A percentile compares a stretch with the other conserved stretches of the same genome.
These are phyloP conservation scores for Rhynchospora tenuis DNA, from an alignment of 176 grass and related monocot genomes.

Conservation along the genomic window DNA sequence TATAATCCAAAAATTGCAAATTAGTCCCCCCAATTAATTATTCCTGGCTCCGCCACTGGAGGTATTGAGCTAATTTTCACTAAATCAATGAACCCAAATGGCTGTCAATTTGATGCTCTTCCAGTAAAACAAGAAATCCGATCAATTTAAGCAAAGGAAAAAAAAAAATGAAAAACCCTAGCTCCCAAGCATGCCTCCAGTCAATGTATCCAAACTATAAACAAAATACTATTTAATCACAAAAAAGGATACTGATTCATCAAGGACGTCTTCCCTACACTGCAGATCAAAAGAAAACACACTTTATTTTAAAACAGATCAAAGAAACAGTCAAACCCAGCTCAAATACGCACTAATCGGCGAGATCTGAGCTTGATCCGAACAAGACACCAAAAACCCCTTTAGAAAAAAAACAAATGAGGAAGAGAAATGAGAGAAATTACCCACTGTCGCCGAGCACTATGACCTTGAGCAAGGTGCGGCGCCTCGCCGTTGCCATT, in stretches of 20 bases:
- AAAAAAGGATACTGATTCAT: conserved; percentile 95
- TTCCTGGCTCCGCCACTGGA: no score
- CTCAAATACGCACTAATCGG: not conserved
- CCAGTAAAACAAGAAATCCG: not conserved
- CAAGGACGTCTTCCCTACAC: conserved; percentile 95
- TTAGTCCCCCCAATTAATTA: no score
- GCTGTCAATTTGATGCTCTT: not conserved
- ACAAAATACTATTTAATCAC: not conserved
- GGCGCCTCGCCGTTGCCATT: conserved; percentile 38
- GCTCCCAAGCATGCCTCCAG: not conserved
- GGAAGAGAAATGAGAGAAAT: not conserved
- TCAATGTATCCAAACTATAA: not conserved
- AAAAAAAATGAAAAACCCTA: conserved; percentile 5
- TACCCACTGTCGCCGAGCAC: conserved; percentile 54
- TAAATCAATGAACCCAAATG: not conserved
- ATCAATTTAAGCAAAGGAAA: not conserved
- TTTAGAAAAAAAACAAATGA: not conserved
- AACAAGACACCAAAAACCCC: not conserved
- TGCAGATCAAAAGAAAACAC: conserved; percentile 19
- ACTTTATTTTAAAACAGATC: not conserved
- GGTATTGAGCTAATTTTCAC: not conserved
- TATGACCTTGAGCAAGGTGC: conserved; percentile 55
- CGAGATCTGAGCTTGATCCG: conserved; percentile 20
- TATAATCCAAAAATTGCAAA: no score
- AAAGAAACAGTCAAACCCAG: not conserved